Evolutionary conservation across 306 rosid species (phyloP).

Genomic region (Castanopsis chinensis): DNA sequence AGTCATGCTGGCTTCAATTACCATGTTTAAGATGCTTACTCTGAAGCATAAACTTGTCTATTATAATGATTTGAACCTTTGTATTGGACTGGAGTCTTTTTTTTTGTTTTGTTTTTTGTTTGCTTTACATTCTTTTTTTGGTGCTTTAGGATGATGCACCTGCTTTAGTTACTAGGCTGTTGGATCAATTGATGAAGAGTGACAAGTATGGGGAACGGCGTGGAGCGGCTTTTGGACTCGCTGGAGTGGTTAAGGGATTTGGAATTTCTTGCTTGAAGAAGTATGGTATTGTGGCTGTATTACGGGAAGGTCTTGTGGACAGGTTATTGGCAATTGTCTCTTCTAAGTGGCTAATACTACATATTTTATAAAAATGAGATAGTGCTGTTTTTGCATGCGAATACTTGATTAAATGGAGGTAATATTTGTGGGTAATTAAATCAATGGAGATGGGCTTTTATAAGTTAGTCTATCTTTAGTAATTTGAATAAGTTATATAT

Average conservation of each 20-base stretch:
- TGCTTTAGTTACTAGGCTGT: conserved; percentile 69
- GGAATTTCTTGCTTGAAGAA: conserved; percentile 84
- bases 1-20: neutral
- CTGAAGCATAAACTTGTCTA: neutral
- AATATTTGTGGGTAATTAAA: too few species aligned
- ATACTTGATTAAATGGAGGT: neutral
- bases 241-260: conserved; percentile 94
- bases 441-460: too few species aligned
- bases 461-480: too few species aligned
- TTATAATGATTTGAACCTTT: conserved; percentile 11
- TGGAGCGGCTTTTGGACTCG: conserved; percentile 98
- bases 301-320: conserved; percentile 77
- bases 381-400: neutral
- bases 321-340: conserved; percentile 48
- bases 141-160: conserved; percentile 71
- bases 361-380: neutral
- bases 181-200: conserved; percentile 89
- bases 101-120: neutral
- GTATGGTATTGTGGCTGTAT: conserved; percentile 58
- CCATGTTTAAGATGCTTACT: neutral
- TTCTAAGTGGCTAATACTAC: neutral
- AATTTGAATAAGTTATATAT: too few species aligned
- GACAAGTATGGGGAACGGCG: conserved; percentile 96
- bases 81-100: conserved; percentile 14
- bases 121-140: conserved; percentile 15